These are phyloP conservation scores for Mariannaea sp. DNA, from an alignment of 2,329 filamentous ascomycete species.

Conservation along the genomic window DNA sequence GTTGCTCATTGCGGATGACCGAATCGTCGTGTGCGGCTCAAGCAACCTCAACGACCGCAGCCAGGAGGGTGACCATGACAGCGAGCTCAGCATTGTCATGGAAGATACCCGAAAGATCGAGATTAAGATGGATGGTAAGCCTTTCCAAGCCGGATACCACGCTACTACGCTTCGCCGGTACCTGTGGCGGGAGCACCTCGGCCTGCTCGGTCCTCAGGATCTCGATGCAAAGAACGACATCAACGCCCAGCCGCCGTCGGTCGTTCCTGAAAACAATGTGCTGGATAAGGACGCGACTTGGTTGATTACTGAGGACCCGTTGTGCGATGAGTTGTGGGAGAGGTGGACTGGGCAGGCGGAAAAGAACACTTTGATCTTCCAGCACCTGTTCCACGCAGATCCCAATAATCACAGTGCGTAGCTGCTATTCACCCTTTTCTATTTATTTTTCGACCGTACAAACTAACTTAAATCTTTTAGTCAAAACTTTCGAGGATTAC, in stretches of 20 bases:
- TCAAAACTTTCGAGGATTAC: slow-evolving; percentile 90
- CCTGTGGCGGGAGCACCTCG: slow-evolving; percentile 90
- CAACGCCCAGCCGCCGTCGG: slow-evolving; percentile 74
- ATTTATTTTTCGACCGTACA: background rate
- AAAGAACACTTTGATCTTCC: slow-evolving; percentile 74
- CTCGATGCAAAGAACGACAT: slow-evolving; percentile 69
- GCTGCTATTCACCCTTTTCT: slow-evolving; percentile 16
- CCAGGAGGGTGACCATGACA: slow-evolving; percentile 87
- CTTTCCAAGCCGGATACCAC: slow-evolving; percentile 79
- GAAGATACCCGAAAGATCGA: slow-evolving; percentile 76
- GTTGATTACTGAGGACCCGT: slow-evolving; percentile 71
- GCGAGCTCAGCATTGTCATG: slow-evolving; percentile 87
- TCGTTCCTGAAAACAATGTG: slow-evolving; percentile 68
- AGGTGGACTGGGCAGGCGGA: slow-evolving; percentile 72
- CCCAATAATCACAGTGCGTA: slow-evolving; percentile 78
- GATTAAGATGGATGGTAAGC: slow-evolving; percentile 77
- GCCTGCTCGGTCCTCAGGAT: slow-evolving; percentile 75
- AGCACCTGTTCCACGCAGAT: slow-evolving; percentile 84
- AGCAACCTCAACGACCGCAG: slow-evolving; percentile 92
- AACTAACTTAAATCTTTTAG: slow-evolving; percentile 44
- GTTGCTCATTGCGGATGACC: slow-evolving; percentile 86
- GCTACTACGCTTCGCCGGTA: slow-evolving; percentile 80
- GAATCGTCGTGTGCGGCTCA: slow-evolving; percentile 80
- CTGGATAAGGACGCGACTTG: slow-evolving; percentile 64
- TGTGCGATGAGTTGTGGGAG: slow-evolving; percentile 68